Base-by-base conservation (phyloP, 208 protist genomes). In the Acanthamoeba polyphaga region DNA sequence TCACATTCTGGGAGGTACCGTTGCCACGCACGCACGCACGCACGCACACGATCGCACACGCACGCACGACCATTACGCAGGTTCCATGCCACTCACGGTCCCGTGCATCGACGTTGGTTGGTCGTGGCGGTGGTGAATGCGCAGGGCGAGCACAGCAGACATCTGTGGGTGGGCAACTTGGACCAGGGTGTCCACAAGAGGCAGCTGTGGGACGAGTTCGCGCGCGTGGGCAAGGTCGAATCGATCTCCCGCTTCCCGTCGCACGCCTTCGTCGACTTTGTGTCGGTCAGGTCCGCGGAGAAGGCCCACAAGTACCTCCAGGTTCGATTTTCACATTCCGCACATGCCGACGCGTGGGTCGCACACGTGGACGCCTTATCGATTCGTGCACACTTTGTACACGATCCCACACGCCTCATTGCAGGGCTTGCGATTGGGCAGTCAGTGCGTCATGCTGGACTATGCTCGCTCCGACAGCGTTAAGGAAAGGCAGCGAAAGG, bases 1-100 rank as follows among this genome's bases (percentile, higher is more conserved):
- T 76, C 68, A 76, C 68, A 15, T 76, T 8, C 68, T 76, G 68
- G 68, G 68, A 76, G 68, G 68, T 76, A 76, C 64, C n/a, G 27
- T 24, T 70, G 1, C 13, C n/a, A 24, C n/a, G n/a, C n/a, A n/a
- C n/a, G 1, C 22, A 70, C 64, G 27, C 22, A 32, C 19, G 19
- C 62, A 70, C 19, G 19, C 62, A 29, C 55, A 12, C 55, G 15
- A 60, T 15, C 53, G 53, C n/a, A n/a, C n/a, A n/a, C 58, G 58
- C 19, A 62, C 38, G 3, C 58, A 62, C 22, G 3, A 15, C 22
- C 22, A 64, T 27, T 27, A 3, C 19, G 6, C 0, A 10, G 22
- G 7, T 9, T 64, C 58, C 24, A 6, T 64, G 22, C 24, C 58
- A n/a, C 58, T 64, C 24, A n/a, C 24, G 15, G 19, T 64, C 58